These are phyloP conservation scores for Bretschneidera sinensis DNA, from an alignment of 345 rosid genomes.

Conservation along the genomic window DNA sequence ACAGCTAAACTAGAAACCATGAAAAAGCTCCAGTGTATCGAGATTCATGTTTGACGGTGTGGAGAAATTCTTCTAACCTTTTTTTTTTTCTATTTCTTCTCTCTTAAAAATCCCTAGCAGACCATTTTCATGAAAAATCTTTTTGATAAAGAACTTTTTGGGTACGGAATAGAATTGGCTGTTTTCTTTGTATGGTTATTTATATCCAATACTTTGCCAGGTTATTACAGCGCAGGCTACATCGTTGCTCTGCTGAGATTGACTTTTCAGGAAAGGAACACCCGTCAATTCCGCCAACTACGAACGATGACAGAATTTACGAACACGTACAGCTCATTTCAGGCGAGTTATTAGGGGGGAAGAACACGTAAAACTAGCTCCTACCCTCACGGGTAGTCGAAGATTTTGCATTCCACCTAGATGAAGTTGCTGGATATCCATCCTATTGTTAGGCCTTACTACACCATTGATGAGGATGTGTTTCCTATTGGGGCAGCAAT, in stretches of 20 bases:
- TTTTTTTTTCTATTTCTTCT: too few relatives aligned
- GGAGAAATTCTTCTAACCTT: too few relatives aligned
- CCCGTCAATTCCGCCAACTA: conserved; percentile 45
- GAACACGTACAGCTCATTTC: conserved; percentile 29
- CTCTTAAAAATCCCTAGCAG: too few relatives aligned
- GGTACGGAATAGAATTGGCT: not conserved
- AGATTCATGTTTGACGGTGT: too few relatives aligned
- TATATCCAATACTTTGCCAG: conserved; percentile 19
- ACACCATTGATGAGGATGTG: conserved; percentile 46
- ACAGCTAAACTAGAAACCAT: too few relatives aligned
- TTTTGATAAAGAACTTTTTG: too few relatives aligned
- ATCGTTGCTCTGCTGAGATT: conserved; percentile 48
- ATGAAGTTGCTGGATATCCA: conserved; percentile 44
- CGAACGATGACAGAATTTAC: conserved; percentile 35
- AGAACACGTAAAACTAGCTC: conserved; percentile 35
- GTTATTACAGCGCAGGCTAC: conserved; percentile 51
- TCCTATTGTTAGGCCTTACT: conserved; percentile 50
- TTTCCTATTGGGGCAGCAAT: conserved; percentile 52
- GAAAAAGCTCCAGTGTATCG: too few relatives aligned
- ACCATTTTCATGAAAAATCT: too few relatives aligned
- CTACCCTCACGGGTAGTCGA: conserved; percentile 52
- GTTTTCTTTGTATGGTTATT: not conserved
- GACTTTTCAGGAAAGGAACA: conserved; percentile 39
- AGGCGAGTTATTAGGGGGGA: conserved; percentile 37
- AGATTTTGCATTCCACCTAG: conserved; percentile 51